Percentiles rank a stretch among this genome's conserved stretches.
These are phyloP conservation scores for Dioscorea zingiberensis DNA, from an alignment of 106 monocot genomes.

Conservation along the genomic window DNA sequence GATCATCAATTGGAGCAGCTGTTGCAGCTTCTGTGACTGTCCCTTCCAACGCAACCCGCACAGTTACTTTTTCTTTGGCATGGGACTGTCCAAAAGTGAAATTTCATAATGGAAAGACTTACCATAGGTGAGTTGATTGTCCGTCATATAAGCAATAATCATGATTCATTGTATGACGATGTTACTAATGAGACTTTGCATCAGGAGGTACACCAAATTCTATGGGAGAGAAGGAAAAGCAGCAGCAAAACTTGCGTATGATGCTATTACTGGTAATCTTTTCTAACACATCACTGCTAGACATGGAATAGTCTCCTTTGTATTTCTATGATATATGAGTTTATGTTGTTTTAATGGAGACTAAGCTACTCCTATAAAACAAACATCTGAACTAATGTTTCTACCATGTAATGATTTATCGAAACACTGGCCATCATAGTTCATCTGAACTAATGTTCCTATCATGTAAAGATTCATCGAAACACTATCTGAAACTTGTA, in stretches of 20 bases:
- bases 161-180: neutral
- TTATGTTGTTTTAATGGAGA: too few relatives aligned
- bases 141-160: neutral
- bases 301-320: too few relatives aligned
- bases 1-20: constrained; percentile 92
- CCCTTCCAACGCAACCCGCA: constrained; percentile 39
- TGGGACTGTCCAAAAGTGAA: constrained; percentile 86
- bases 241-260: constrained; percentile 69
- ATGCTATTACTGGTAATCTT: constrained; percentile 75
- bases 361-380: too few relatives aligned
- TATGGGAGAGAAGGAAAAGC: constrained; percentile 73
- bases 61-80: constrained; percentile 77
- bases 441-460: too few relatives aligned
- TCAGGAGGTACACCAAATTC: constrained; percentile 89
- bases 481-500: too few relatives aligned
- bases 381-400: too few relatives aligned
- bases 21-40: constrained; percentile 71
- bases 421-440: too few relatives aligned
- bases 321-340: too few relatives aligned
- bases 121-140: constrained; percentile 48
- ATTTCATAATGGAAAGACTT: constrained; percentile 70
- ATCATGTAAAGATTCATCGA: too few relatives aligned
- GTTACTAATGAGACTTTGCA: neutral
- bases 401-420: too few relatives aligned
- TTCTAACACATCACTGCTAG: neutral